These are phyloP conservation scores for Thraustochytrium sp. DNA, from an alignment of 352 stramenopile genomes.

Conservation along the genomic window DNA sequence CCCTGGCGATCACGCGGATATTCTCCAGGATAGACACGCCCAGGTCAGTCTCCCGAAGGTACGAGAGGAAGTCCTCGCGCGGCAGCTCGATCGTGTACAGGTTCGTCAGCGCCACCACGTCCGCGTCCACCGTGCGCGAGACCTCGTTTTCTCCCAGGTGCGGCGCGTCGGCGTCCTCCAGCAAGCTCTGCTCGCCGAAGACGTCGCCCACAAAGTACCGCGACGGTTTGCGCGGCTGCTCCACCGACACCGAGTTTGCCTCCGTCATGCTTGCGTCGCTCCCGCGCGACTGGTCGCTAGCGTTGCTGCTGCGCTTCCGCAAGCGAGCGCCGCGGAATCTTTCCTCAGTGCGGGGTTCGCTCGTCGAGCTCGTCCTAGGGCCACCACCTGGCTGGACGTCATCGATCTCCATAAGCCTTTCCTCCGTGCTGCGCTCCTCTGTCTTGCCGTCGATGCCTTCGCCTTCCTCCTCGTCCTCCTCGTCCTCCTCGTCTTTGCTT, in stretches of 20 bases:
- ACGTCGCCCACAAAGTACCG: conserved; percentile 10
- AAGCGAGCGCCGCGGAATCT: too few species aligned
- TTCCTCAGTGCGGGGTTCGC: too few species aligned
- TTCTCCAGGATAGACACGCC: neutral
- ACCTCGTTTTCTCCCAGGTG: neutral
- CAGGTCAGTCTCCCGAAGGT: neutral
- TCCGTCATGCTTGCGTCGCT: neutral
- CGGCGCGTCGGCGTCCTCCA: neutral
- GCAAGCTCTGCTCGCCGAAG: neutral
- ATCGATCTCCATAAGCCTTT: too few species aligned
- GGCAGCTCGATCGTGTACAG: conserved; percentile 26
- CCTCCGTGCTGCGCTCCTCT: too few species aligned
- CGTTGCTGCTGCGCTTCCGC: too few species aligned
- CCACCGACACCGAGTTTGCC: too few species aligned
- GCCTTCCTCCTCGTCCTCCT: neutral
- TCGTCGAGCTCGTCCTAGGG: too few species aligned
- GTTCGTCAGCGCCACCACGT: neutral
- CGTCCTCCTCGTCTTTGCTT: neutral
- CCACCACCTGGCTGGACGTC: neutral
- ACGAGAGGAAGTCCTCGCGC: neutral
- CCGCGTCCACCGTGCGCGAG: neutral
- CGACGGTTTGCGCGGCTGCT: conserved; percentile 3
- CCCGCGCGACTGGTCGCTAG: too few species aligned
- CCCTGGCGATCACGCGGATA: neutral
- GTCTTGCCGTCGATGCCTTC: neutral